Conservation (phyloP, 345 rosid genomes). For the Ceriops tagal region DNA sequence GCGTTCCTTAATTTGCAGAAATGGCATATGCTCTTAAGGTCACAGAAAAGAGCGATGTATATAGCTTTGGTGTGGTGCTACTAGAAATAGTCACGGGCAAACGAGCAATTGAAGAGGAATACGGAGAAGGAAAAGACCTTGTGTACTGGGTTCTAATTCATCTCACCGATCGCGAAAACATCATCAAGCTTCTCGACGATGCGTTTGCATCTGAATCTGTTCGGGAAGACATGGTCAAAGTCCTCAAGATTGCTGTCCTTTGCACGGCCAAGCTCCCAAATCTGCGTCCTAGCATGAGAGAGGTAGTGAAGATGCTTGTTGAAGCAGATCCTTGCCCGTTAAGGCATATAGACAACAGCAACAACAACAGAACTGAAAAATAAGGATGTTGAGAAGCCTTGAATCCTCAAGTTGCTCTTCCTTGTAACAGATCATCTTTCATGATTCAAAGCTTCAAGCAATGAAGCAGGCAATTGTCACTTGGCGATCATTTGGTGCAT, state of each 20-base stretch:
- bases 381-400: conserved; percentile 12
- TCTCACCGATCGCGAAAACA: conserved; percentile 45
- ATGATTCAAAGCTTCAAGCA: conserved; percentile 4
- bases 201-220: conserved; percentile 34
- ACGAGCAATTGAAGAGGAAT: conserved; percentile 60
- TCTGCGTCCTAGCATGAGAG: conserved; percentile 77
- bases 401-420: conserved; percentile 1
- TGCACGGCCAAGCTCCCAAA: conserved; percentile 82
- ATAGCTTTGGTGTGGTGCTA: conserved; percentile 85
- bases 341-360: conserved; percentile 27
- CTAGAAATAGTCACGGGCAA: conserved; percentile 60
- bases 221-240: conserved; percentile 62
- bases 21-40: conserved; percentile 67
- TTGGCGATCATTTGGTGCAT: neutral
- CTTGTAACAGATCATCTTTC: neutral
- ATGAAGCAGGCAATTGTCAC: neutral
- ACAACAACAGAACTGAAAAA: conserved; percentile 4
- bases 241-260: conserved; percentile 60
- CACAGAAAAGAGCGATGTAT: conserved; percentile 75
- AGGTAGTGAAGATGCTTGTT: conserved; percentile 69
- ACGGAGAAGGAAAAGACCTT: conserved; percentile 76
- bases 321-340: conserved; percentile 57
- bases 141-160: conserved; percentile 66
- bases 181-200: conserved; percentile 50
- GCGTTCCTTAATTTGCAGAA: conserved; percentile 41